phyloP scores from a whole-genome alignment of 768 basidiomycete genomes.

The Dentipellis fragilis region DNA sequence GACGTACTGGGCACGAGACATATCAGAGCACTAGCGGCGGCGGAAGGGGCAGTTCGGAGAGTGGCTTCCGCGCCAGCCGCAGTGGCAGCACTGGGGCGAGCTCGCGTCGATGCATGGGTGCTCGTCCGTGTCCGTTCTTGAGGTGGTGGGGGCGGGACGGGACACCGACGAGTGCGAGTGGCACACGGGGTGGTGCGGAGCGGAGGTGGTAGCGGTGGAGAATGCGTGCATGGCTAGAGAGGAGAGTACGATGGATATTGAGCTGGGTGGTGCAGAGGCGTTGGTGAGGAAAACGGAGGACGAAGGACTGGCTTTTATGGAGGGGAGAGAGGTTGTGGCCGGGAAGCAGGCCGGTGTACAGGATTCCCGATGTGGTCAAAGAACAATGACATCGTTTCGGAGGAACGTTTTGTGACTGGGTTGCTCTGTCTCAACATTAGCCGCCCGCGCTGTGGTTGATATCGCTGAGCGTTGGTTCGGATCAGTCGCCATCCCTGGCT shows the following conservation, averaged over 20 bases:
- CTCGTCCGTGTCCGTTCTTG: slow-evolving; percentile 16
- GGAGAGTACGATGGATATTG: neutral
- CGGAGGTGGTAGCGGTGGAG: neutral
- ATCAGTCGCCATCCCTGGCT: neutral
- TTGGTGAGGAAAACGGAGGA: neutral
- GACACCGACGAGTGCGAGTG: slow-evolving; percentile 4
- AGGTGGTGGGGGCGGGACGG: neutral
- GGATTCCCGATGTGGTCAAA: neutral
- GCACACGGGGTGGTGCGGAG: slow-evolving; percentile 10
- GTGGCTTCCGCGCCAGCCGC: slow-evolving; percentile 49
- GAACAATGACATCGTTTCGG: neutral
- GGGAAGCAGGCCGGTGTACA: neutral
- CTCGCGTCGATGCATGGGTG: slow-evolving; percentile 32
- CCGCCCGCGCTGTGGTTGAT: neutral
- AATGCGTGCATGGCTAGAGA: neutral
- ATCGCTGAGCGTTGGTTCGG: neutral
- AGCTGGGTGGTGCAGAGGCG: neutral
- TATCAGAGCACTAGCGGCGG: slow-evolving; percentile 19
- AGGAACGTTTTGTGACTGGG: neutral
- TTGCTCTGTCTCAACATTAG: too few species aligned
- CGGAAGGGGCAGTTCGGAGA: slow-evolving; percentile 52
- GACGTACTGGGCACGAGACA: too few species aligned
- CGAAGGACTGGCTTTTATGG: neutral
- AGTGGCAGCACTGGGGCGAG: slow-evolving; percentile 64
- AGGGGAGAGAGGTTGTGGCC: neutral